These are phyloP conservation scores for Hypholoma sublateritium DNA, from an alignment of 768 basidiomycete genomes.

Conservation along the genomic window DNA sequence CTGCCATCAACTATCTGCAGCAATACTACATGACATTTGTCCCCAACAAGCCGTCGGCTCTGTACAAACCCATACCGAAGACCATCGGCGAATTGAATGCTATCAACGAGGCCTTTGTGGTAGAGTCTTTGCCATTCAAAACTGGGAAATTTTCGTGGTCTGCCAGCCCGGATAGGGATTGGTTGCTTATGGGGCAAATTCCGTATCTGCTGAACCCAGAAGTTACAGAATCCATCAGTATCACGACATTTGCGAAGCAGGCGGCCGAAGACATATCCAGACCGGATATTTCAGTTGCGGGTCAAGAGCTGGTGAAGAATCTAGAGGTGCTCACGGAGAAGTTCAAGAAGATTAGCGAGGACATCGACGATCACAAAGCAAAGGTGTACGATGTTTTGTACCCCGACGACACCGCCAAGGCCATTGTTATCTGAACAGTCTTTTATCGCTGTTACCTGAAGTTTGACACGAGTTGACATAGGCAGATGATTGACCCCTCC, in stretches of 20 bases:
- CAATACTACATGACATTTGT: slow-evolving; percentile 33
- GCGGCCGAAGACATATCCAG: slow-evolving; percentile 4
- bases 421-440: slow-evolving; percentile 24
- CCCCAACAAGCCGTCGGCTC: slow-evolving; percentile 29
- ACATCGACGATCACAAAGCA: slow-evolving; percentile 26
- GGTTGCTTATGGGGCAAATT: slow-evolving; percentile 28
- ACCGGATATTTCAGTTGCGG: slow-evolving; percentile 16
- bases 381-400: slow-evolving; percentile 28
- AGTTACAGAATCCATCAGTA: slow-evolving; percentile 21
- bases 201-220: slow-evolving; percentile 27
- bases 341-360: slow-evolving; percentile 15
- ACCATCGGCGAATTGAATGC: slow-evolving; percentile 18
- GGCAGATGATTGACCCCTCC: no score
- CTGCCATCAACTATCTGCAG: slow-evolving; percentile 33
- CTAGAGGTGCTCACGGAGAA: slow-evolving; percentile 14
- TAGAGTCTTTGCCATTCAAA: slow-evolving; percentile 23
- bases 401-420: slow-evolving; percentile 23
- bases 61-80: slow-evolving; percentile 22
- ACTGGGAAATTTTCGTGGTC: background rate
- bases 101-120: slow-evolving; percentile 17
- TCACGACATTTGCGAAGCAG: slow-evolving; percentile 22
- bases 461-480: no score
- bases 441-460: background rate
- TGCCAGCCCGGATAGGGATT: slow-evolving; percentile 15
- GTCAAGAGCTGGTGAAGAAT: slow-evolving; percentile 23